phyloP scores from a whole-genome alignment of 1,284 basidiomycete genomes.

The Coniferiporia weirii region DNA sequence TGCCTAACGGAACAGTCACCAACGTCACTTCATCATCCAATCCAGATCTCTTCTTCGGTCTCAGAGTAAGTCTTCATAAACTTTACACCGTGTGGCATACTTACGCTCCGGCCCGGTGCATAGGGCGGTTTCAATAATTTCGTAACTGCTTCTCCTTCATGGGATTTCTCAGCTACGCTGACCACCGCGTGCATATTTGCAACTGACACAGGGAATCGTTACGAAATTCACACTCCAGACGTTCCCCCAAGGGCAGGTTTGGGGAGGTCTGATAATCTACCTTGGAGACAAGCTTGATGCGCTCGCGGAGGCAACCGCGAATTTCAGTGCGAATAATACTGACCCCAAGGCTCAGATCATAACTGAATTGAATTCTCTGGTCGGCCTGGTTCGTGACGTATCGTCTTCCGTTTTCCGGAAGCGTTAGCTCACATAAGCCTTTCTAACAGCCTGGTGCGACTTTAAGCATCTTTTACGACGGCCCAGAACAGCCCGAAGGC shows the following conservation, averaged over 20 bases:
- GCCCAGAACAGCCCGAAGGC: slow-evolving; percentile 40
- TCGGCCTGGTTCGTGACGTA: slow-evolving; percentile 32
- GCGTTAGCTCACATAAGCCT: neutral
- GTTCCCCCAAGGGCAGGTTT: slow-evolving; percentile 50
- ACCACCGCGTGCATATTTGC: neutral
- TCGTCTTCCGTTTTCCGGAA: neutral
- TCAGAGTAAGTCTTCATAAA: slow-evolving; percentile 31
- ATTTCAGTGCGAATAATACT: slow-evolving; percentile 42
- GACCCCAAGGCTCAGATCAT: slow-evolving; percentile 62
- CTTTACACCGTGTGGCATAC: neutral
- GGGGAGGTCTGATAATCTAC: slow-evolving; percentile 53
- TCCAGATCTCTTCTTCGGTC: slow-evolving; percentile 41
- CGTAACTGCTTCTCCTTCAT: slow-evolving; percentile 29
- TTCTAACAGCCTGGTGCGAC: slow-evolving; percentile 31
- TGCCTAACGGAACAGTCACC: slow-evolving; percentile 39
- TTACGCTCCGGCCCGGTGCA: neutral
- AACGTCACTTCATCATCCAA: slow-evolving; percentile 35
- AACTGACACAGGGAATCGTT: slow-evolving; percentile 46
- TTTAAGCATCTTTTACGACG: slow-evolving; percentile 48
- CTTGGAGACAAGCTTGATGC: slow-evolving; percentile 32
- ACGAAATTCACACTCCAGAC: slow-evolving; percentile 52
- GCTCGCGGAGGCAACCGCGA: slow-evolving; percentile 41
- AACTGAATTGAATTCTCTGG: slow-evolving; percentile 44
- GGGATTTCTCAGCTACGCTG: too few relatives aligned
- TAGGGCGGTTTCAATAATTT: slow-evolving; percentile 61